phyloP scores from a whole-genome alignment of 805 yeast species.

The Ogataea henricii region DNA sequence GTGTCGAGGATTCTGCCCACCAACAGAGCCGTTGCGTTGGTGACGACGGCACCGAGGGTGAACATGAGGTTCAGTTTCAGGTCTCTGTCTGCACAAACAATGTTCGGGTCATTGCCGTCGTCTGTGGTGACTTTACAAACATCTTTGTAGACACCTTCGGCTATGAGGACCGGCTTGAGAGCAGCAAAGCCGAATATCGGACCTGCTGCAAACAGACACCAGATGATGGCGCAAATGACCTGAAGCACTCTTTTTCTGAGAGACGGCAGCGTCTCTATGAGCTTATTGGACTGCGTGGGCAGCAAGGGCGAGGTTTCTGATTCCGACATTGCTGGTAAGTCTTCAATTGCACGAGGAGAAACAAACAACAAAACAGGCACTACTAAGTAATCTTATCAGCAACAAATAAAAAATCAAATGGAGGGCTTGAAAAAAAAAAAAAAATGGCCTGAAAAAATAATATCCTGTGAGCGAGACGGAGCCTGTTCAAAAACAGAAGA shows the following conservation, averaged over 20 bases:
- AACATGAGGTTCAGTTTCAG: conserved; percentile 78
- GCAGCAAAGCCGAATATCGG: conserved; percentile 97
- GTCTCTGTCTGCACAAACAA: conserved; percentile 73
- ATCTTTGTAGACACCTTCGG: conserved; percentile 74
- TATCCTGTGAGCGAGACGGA: too few relatives aligned
- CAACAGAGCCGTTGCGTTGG: conserved; percentile 78
- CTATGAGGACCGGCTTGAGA: conserved; percentile 75
- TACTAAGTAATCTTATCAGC: conserved; percentile 2
- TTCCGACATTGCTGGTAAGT: conserved; percentile 13
- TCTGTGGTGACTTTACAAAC: conserved; percentile 45
- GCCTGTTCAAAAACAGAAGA: too few relatives aligned
- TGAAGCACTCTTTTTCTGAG: conserved; percentile 46
- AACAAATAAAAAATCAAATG: neutral
- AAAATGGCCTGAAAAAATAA: neutral
- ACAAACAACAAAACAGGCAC: too few relatives aligned
- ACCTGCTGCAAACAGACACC: conserved; percentile 94
- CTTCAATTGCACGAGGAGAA: neutral
- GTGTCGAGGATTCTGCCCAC: conserved; percentile 80
- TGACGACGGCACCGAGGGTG: conserved; percentile 82
- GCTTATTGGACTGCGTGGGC: conserved; percentile 6
- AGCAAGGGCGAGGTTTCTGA: conserved; percentile 32
- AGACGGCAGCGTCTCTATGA: conserved; percentile 25
- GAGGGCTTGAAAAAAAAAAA: neutral
- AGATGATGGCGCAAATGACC: conserved; percentile 69
- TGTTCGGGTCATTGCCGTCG: neutral